A percentile compares a stretch with the other conserved stretches of the same genome.
Evolutionary conservation across 257 asterid species (phyloP).

Genomic region (Mentha longifolia): DNA sequence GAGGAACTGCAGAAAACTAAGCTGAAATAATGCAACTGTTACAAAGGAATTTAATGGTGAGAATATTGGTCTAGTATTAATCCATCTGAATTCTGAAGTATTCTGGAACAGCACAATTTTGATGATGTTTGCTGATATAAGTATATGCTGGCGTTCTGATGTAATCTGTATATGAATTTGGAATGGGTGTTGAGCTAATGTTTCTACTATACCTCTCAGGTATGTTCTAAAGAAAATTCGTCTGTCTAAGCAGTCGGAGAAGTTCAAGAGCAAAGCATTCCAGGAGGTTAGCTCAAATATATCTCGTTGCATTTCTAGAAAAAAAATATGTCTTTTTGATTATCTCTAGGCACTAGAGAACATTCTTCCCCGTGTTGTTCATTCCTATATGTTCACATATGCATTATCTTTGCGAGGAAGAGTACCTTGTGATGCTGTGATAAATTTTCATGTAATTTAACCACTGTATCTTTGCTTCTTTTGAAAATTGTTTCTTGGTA

Average conservation of each 20-base stretch:
- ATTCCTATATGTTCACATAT: neutral
- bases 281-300: conserved; percentile 67
- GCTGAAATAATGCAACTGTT: too few relatives aligned
- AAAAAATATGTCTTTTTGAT: neutral
- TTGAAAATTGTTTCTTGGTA: neutral
- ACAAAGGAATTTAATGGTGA: neutral
- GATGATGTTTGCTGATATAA: neutral
- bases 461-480: neutral
- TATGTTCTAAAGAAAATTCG: conserved; percentile 87
- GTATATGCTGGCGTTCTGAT: conserved; percentile 1
- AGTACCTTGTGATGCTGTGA: too few relatives aligned
- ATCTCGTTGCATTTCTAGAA: conserved; percentile 4
- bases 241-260: conserved; percentile 78
- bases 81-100: conserved; percentile 5
- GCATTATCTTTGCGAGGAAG: neutral
- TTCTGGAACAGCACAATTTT: neutral
- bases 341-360: neutral
- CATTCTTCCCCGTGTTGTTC: neutral
- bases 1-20: conserved; percentile 4
- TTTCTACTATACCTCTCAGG: conserved; percentile 45
- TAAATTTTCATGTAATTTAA: neutral
- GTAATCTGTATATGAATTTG: conserved; percentile 14
- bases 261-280: conserved; percentile 65
- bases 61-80: conserved; percentile 5
- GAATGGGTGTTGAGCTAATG: conserved; percentile 24